These are phyloP conservation scores for Microdochium nivale DNA, from an alignment of 2,329 filamentous ascomycete species.

Conservation along the genomic window DNA sequence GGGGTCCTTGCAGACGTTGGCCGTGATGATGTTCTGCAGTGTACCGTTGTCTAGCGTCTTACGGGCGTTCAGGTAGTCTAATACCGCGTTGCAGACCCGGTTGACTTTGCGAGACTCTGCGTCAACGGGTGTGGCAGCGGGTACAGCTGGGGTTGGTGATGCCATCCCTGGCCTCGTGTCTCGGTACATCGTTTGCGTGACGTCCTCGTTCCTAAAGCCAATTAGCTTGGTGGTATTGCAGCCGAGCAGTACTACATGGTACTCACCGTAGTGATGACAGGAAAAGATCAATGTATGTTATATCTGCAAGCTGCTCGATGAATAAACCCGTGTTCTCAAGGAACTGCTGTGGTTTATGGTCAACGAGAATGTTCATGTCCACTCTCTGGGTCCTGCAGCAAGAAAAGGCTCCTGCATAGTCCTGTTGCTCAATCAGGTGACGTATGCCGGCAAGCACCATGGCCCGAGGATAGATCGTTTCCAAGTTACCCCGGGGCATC, in stretches of 20 bases:
- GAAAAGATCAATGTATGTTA: conserved; percentile 82
- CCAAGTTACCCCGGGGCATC: conserved; percentile 91
- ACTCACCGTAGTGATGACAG: conserved; percentile 71
- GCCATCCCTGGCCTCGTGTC: conserved; percentile 56
- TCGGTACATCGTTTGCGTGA: conserved; percentile 86
- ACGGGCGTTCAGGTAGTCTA: conserved; percentile 55
- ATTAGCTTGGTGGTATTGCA: conserved; percentile 16
- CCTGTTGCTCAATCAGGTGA: conserved; percentile 66
- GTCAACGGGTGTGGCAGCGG: neutral
- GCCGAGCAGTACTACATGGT: neutral
- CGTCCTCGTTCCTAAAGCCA: conserved; percentile 67
- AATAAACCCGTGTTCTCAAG: conserved; percentile 68
- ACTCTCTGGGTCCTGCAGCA: conserved; percentile 89
- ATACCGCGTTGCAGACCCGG: conserved; percentile 75
- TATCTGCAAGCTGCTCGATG: conserved; percentile 73
- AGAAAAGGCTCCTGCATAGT: conserved; percentile 77
- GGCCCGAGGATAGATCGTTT: conserved; percentile 88
- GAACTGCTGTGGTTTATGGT: conserved; percentile 84
- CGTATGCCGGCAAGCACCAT: conserved; percentile 89
- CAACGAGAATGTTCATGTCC: conserved; percentile 95
- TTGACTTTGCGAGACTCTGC: conserved; percentile 61
- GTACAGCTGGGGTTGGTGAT: conserved; percentile 6
- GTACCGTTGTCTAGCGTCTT: conserved; percentile 45
- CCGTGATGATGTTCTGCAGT: conserved; percentile 87
- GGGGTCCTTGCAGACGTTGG: conserved; percentile 87